Evolutionary conservation across 495 filamentous ascomycete genomes (phyloP).

Genomic region (Penicillium flavigenum): DNA sequence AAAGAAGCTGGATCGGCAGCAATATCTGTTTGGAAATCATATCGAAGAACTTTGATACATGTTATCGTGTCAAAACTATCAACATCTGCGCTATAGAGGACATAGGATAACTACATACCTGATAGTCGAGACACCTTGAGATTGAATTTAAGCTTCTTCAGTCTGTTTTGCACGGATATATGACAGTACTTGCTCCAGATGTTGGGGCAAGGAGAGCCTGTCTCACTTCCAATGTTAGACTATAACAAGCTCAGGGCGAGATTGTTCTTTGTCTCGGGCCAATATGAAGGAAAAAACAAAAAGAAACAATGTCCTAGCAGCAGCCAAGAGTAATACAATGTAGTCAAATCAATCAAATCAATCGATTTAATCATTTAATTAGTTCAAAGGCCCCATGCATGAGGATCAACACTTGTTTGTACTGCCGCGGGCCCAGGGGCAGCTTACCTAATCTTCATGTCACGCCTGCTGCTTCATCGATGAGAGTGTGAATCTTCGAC

Average conservation of each 20-base stretch:
- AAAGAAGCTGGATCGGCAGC: not conserved
- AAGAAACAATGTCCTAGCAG: not conserved
- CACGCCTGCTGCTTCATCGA: constrained; percentile 27
- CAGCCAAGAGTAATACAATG: not conserved
- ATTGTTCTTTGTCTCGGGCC: not conserved
- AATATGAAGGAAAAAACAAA: not conserved
- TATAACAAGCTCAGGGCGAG: not conserved
- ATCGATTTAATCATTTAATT: not conserved
- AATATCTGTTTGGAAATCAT: constrained; percentile 5
- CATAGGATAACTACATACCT: not conserved
- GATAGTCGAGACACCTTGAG: not conserved
- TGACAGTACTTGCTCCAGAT: not conserved
- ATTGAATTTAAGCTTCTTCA: not conserved
- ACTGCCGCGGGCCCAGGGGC: constrained; percentile 16
- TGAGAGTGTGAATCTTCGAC: constrained; percentile 25
- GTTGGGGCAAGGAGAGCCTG: not conserved
- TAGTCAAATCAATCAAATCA: not conserved
- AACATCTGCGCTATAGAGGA: not conserved
- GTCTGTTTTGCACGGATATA: not conserved
- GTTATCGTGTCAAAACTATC: not conserved
- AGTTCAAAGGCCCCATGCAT: not conserved
- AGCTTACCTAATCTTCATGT: constrained; percentile 30
- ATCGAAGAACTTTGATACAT: constrained; percentile 16
- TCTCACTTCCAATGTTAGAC: not conserved
- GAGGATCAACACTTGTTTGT: not conserved